phyloP scores from a whole-genome alignment of 2,329 filamentous ascomycete species.

The Fusarium pseudocircinatum region DNA sequence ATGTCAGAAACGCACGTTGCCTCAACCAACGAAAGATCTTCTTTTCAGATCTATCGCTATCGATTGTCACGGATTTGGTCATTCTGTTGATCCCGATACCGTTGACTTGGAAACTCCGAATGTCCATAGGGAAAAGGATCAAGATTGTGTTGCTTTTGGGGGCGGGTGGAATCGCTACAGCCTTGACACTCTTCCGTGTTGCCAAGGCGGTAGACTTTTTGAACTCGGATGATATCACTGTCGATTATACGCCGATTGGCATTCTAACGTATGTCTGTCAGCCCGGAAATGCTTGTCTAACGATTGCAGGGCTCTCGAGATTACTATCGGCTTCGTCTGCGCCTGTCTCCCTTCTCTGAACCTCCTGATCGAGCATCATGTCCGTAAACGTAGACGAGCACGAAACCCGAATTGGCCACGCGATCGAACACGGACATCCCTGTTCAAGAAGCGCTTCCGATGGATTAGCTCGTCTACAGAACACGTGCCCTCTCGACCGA shows the following conservation, averaged over 20 bases:
- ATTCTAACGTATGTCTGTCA: conserved; percentile 27
- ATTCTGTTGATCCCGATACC: conserved; percentile 32
- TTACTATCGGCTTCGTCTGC: conserved; percentile 37
- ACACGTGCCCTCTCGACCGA: neutral
- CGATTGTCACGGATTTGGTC: conserved; percentile 33
- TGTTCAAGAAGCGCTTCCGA: conserved; percentile 20
- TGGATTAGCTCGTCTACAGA: conserved; percentile 26
- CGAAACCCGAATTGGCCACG: neutral
- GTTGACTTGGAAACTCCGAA: conserved; percentile 25
- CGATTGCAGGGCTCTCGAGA: conserved; percentile 15
- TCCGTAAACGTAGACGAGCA: conserved; percentile 18
- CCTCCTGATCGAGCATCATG: conserved; percentile 23
- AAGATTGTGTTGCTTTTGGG: conserved; percentile 35
- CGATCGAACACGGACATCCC: neutral
- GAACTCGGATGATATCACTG: conserved; percentile 32
- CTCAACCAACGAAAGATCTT: conserved; percentile 48
- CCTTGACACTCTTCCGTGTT: conserved; percentile 23
- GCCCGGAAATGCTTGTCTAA: neutral
- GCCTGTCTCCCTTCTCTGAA: conserved; percentile 37
- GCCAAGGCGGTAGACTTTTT: conserved; percentile 19
- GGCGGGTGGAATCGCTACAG: conserved; percentile 37
- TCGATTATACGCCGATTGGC: conserved; percentile 27
- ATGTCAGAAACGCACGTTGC: conserved; percentile 42
- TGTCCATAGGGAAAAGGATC: conserved; percentile 31
- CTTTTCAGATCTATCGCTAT: conserved; percentile 25